Percentiles rank a stretch among this genome's conserved stretches.
Conservation (phyloP, 495 filamentous ascomycete species). For the Neurospora terricola region DNA sequence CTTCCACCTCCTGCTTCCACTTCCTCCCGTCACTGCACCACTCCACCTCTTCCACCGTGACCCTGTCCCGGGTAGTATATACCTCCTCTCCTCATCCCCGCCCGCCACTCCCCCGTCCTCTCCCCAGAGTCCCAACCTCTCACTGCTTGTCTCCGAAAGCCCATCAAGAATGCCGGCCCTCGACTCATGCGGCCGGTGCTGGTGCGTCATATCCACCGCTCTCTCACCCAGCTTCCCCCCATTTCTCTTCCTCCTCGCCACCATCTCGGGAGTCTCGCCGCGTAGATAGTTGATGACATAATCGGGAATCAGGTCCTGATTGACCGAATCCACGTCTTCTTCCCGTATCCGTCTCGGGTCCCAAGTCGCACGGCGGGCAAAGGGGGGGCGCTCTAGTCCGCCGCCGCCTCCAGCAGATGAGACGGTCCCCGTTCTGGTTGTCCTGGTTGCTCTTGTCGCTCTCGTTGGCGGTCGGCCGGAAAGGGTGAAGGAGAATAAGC, state of each 20-base stretch:
- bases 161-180: slow-evolving; percentile 27
- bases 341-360: slow-evolving; percentile 9
- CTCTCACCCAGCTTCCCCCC: slow-evolving; percentile 24
- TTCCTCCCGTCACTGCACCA: background rate
- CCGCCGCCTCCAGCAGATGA: background rate
- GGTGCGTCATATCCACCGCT: slow-evolving; percentile 19
- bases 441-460: slow-evolving; percentile 3
- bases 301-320: slow-evolving; percentile 32
- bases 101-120: slow-evolving; percentile 1
- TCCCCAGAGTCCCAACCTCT: background rate
- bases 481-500: background rate
- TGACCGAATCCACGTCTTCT: slow-evolving; percentile 15
- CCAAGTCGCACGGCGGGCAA: slow-evolving; percentile 16
- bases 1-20: slow-evolving; percentile 3
- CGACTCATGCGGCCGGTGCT: slow-evolving; percentile 19
- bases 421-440: background rate
- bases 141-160: slow-evolving; percentile 1
- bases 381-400: background rate
- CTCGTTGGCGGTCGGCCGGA: background rate
- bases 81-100: slow-evolving; percentile 9
- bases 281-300: slow-evolving; percentile 37
- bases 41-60: background rate
- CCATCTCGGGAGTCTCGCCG: slow-evolving; percentile 33
- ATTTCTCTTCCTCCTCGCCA: slow-evolving; percentile 29
- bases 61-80: background rate